phyloP scores from a whole-genome alignment of 176 grass and related monocot genomes.

The Raddia distichophylla region DNA sequence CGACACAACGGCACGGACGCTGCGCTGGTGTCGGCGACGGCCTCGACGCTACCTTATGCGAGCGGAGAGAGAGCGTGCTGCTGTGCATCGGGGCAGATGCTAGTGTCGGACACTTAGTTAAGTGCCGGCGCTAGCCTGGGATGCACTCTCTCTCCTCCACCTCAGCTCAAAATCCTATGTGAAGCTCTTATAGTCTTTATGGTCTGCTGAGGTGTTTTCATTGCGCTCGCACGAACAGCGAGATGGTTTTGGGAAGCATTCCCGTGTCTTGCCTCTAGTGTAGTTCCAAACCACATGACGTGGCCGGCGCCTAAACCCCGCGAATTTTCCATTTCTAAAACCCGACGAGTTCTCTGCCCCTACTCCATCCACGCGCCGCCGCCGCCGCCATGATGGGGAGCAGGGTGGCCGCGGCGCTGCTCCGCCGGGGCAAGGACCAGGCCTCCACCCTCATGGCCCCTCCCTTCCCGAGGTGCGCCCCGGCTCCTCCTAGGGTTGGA shows the following conservation, averaged over 20 bases:
- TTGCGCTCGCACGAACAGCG: too few species aligned
- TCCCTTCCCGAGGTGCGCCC: conserved; percentile 21
- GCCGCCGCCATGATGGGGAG: conserved; percentile 46
- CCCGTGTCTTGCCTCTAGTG: background rate
- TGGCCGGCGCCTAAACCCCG: conserved; percentile 42
- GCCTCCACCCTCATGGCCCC: conserved; percentile 9
- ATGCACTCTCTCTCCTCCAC: too few species aligned
- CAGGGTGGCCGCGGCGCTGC: conserved; percentile 59
- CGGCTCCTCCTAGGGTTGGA: conserved; percentile 43
- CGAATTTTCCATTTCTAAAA: background rate
- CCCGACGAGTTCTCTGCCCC: conserved; percentile 6
- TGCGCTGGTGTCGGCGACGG: too few species aligned
- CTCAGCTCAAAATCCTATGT: too few species aligned
- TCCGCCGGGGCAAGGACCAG: conserved; percentile 62
- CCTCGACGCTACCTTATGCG: too few species aligned
- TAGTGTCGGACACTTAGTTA: too few species aligned
- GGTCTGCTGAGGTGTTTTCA: too few species aligned
- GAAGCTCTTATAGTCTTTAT: too few species aligned
- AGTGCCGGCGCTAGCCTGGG: too few species aligned
- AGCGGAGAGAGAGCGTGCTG: too few species aligned
- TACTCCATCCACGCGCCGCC: conserved; percentile 30
- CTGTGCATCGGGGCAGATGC: too few species aligned
- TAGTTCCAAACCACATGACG: conserved; percentile 4
- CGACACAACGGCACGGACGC: too few species aligned
- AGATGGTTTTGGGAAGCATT: background rate